Conservation (phyloP, 495 filamentous ascomycete species). For the Sabuloglossum arenarium region DNA sequence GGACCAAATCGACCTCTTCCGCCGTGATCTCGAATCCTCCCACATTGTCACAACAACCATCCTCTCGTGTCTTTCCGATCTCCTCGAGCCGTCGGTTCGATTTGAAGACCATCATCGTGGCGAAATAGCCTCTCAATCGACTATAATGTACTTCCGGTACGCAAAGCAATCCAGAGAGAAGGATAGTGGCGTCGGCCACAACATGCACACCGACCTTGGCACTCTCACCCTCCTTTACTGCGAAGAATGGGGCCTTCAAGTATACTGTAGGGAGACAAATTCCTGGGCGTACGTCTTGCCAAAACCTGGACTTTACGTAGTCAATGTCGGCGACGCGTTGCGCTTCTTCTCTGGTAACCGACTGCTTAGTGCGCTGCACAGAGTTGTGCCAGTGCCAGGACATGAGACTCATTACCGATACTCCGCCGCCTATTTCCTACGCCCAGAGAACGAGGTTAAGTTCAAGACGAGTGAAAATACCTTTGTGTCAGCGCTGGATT, state of each 20-base stretch:
- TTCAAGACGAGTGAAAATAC: background rate
- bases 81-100: constrained; percentile 14
- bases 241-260: constrained; percentile 35
- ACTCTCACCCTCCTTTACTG: constrained; percentile 34
- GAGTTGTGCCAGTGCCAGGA: constrained; percentile 29
- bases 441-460: constrained; percentile 22
- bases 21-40: constrained; percentile 17
- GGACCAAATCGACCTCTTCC: constrained; percentile 22
- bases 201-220: constrained; percentile 39
- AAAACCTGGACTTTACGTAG: constrained; percentile 25
- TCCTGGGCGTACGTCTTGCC: constrained; percentile 33
- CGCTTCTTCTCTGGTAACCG: constrained; percentile 27
- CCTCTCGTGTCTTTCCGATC: constrained; percentile 27
- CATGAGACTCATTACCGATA: constrained; percentile 20
- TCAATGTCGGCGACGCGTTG: constrained; percentile 37
- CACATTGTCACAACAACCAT: constrained; percentile 31
- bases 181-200: constrained; percentile 10
- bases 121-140: constrained; percentile 26
- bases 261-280: constrained; percentile 23
- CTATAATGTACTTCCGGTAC: constrained; percentile 20
- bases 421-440: constrained; percentile 36
- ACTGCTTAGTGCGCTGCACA: constrained; percentile 32
- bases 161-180: constrained; percentile 24
- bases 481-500: background rate
- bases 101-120: constrained; percentile 33